Conservation (phyloP, 768 basidiomycete genomes). For the Mycena floridula region DNA sequence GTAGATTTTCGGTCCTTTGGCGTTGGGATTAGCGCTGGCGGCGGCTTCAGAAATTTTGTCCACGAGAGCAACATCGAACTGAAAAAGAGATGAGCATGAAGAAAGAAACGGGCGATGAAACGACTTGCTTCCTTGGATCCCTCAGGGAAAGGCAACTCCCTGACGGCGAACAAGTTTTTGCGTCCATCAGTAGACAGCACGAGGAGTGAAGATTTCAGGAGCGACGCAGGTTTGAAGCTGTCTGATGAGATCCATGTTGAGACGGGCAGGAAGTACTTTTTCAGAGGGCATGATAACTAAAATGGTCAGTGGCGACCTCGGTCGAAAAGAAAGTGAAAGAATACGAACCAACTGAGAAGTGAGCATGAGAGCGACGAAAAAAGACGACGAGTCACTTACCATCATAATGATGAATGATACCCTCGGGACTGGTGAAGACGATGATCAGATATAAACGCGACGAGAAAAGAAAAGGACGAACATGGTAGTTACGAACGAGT, state of each 20-base stretch:
- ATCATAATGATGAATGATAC: slow-evolving; percentile 73
- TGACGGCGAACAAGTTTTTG: slow-evolving; percentile 65
- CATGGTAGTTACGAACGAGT: slow-evolving; percentile 53
- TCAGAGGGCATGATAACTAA: slow-evolving; percentile 64
- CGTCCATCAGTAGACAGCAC: slow-evolving; percentile 73
- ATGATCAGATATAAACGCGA: neutral
- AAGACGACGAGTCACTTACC: slow-evolving; percentile 48
- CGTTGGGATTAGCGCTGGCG: slow-evolving; percentile 25
- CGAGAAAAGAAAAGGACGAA: neutral
- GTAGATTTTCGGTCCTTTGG: slow-evolving; percentile 55
- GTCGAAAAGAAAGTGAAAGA: too few species aligned
- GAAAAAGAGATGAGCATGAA: slow-evolving; percentile 5
- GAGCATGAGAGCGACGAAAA: slow-evolving; percentile 3
- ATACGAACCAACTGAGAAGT: slow-evolving; percentile 36
- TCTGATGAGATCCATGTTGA: slow-evolving; percentile 68
- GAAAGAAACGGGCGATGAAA: neutral
- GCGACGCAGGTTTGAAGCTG: slow-evolving; percentile 52
- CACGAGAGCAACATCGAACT: slow-evolving; percentile 60
- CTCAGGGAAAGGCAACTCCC: slow-evolving; percentile 50
- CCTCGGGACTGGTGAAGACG: slow-evolving; percentile 41
- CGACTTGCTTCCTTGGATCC: slow-evolving; percentile 45
- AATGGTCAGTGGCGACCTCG: too few species aligned
- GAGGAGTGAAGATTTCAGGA: slow-evolving; percentile 66
- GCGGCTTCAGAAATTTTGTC: slow-evolving; percentile 27
- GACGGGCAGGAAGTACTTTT: slow-evolving; percentile 55